Evolutionary conservation across 2,329 filamentous ascomycete species (phyloP), one percentile per base, ranked within the genome.

Genomic region (Aspergillus sp.): DNA sequence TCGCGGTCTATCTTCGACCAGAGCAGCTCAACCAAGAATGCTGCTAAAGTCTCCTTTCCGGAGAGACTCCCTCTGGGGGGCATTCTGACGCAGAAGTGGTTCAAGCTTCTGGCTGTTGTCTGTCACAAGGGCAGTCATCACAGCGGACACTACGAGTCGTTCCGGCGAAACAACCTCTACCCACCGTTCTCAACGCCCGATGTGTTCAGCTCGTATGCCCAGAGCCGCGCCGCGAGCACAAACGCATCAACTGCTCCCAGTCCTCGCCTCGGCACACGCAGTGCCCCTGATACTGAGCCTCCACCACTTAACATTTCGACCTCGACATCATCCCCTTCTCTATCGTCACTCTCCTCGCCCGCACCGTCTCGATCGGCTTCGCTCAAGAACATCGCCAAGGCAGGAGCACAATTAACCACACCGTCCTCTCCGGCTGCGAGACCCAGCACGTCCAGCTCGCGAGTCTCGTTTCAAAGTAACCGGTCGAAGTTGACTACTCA

Each of bases 131-230:
- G 94, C 35, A 95, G 89, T 56, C 94, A 99, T 69, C 87, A 96
- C 66, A 96, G 91, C 63, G 94, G 94, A 1, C 94, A 99, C 68
- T 99, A 99, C 74, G 94, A 99, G 70, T 93, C 91, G 1, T 97
- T 97, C 71, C 83, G 94, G 32, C 83, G 94, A 35, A 94, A 97
- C 71, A 87, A 89, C 53, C 74, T 90, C 8, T 84, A 86, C 47
- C 76, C 87, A 3, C 92, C 92, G 0, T 97, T 86, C 67, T 88
- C 90, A 1, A 96, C 93, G 7, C 85, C 88, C 0, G 86, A 89
- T 60, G 85, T 85, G 0, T 93, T 95, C 71, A 87, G 88, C 54
- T 81, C 82, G 5, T 88, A 89, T 35, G 86, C 85, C 6, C 83
- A 87, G 32, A 90, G 87, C 68, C 71, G 73, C 40, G 64, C 79